Conservation (phyloP, 2,329 filamentous ascomycete species). For the Botrytis deweyae region DNA sequence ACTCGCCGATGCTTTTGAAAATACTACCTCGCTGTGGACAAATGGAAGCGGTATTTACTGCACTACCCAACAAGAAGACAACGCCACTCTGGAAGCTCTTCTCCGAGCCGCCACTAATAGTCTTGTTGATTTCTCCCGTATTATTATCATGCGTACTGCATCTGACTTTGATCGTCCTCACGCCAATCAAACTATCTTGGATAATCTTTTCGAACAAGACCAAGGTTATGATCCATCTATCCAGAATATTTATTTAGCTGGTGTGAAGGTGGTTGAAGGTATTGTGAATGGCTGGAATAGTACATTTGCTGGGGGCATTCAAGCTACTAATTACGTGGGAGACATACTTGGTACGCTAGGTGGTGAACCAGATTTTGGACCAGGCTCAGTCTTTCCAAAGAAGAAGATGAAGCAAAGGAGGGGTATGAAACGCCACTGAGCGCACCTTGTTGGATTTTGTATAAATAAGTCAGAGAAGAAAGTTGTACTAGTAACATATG, state of each 20-base stretch:
- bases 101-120: constrained; percentile 56
- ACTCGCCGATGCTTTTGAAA: constrained; percentile 61
- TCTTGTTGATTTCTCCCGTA: constrained; percentile 61
- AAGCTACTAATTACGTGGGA: constrained; percentile 63
- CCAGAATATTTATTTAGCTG: constrained; percentile 63
- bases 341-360: constrained; percentile 70
- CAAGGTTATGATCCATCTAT: constrained; percentile 59
- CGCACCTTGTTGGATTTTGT: neutral
- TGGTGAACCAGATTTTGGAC: constrained; percentile 40
- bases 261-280: constrained; percentile 60
- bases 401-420: constrained; percentile 11
- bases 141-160: constrained; percentile 65
- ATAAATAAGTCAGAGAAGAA: neutral
- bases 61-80: constrained; percentile 70
- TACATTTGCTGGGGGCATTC: constrained; percentile 56
- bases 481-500: neutral
- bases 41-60: constrained; percentile 67
- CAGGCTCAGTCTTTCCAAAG: constrained; percentile 9
- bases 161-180: constrained; percentile 70
- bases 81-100: constrained; percentile 63
- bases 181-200: constrained; percentile 51
- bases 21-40: constrained; percentile 60
- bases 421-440: neutral
- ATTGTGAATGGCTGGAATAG: constrained; percentile 60
- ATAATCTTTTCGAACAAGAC: constrained; percentile 49